Conservation (phyloP, 768 basidiomycete species). For the Infundibulicybe gibba region DNA sequence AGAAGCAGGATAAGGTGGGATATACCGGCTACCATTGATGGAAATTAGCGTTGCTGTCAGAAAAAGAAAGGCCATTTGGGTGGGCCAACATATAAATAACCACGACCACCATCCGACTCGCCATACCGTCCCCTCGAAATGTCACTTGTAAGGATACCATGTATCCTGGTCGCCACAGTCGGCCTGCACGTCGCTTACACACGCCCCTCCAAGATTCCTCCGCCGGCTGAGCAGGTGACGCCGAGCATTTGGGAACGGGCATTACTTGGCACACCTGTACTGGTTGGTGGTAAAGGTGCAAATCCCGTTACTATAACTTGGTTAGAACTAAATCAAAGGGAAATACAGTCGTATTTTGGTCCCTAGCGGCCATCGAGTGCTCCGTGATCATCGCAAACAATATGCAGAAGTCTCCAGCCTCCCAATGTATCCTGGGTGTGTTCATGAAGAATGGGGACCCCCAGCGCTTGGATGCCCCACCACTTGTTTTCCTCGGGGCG, state of each 20-base stretch:
- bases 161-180: slow-evolving; percentile 36
- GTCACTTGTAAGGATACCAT: slow-evolving; percentile 37
- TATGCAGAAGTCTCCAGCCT: slow-evolving; percentile 13
- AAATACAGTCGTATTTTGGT: slow-evolving; percentile 32
- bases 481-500: slow-evolving; percentile 12
- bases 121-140: neutral
- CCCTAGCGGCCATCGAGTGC: slow-evolving; percentile 32
- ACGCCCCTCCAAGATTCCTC: slow-evolving; percentile 40
- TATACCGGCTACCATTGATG: too few relatives aligned
- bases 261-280: slow-evolving; percentile 27
- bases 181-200: slow-evolving; percentile 42
- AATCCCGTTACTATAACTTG: neutral
- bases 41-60: too few relatives aligned
- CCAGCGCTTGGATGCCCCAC: slow-evolving; percentile 23
- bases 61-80: too few relatives aligned
- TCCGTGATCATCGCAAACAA: slow-evolving; percentile 29
- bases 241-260: slow-evolving; percentile 31
- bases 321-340: neutral
- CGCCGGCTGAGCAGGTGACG: slow-evolving; percentile 26
- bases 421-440: slow-evolving; percentile 20
- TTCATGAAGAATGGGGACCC: slow-evolving; percentile 18
- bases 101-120: too few relatives aligned
- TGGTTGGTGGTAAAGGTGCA: slow-evolving; percentile 32
- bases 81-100: too few relatives aligned
- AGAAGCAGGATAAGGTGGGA: too few relatives aligned